Conservation (phyloP, 1,139 yeast genomes). For the Saccharomyces hybrid region DNA sequence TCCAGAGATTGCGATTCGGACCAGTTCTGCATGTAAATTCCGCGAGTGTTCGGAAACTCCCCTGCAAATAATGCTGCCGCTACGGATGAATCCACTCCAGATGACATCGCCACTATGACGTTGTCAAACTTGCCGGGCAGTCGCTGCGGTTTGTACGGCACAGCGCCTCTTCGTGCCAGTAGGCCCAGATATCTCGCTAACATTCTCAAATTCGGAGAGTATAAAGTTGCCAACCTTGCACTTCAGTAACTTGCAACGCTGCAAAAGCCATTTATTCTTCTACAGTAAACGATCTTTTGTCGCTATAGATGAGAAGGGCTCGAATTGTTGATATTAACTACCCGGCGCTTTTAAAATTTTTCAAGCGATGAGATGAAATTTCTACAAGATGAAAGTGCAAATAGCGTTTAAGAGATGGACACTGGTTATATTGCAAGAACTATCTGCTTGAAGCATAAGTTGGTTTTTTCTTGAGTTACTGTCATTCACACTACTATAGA, state of each 20-base stretch:
- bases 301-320: no score
- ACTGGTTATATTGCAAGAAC: not conserved
- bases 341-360: conserved; percentile 1
- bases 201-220: not conserved
- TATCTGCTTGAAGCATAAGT: not conserved
- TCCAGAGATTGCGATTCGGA: conserved; percentile 38
- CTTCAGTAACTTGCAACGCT: no score
- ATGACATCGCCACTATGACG: conserved; percentile 84
- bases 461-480: not conserved
- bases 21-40: conserved; percentile 95
- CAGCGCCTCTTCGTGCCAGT: conserved; percentile 7
- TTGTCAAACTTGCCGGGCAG: conserved; percentile 48
- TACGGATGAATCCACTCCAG: conserved; percentile 94
- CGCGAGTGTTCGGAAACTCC: conserved; percentile 46
- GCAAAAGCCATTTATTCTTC: not conserved
- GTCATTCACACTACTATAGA: not conserved
- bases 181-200: not conserved
- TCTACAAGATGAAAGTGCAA: not conserved
- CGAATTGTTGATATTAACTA: not conserved
- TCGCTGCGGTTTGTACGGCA: conserved; percentile 33
- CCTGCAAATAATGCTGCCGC: conserved; percentile 66
- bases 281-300: not conserved
- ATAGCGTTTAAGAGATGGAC: no score
- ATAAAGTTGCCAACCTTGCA: no score
- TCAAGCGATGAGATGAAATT: conserved; percentile 13